These are phyloP conservation scores for Dissophora globulifera DNA, from an alignment of 192 early-diverging fungal genomes.

Conservation along the genomic window DNA sequence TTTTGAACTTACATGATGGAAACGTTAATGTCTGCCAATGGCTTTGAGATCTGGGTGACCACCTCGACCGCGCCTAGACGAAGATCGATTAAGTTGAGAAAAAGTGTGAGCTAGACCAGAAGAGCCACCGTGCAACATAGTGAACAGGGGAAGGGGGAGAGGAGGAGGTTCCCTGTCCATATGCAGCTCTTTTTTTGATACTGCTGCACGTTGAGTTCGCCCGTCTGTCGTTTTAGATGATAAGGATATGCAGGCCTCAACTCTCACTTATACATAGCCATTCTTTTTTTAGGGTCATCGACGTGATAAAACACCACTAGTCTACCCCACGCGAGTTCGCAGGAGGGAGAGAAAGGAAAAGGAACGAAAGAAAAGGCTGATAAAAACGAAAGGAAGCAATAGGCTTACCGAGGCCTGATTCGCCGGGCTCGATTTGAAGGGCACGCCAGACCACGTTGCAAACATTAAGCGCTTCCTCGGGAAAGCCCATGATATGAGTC, in stretches of 20 bases:
- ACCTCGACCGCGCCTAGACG: constrained; percentile 34
- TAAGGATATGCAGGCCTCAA: too few relatives aligned
- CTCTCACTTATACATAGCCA: too few relatives aligned
- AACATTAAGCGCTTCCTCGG: constrained; percentile 36
- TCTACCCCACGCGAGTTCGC: too few relatives aligned
- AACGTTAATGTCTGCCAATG: constrained; percentile 47
- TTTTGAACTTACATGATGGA: constrained; percentile 52
- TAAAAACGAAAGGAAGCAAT: background rate
- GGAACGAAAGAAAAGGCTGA: background rate
- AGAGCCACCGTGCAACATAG: too few relatives aligned
- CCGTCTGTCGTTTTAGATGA: too few relatives aligned
- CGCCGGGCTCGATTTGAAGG: constrained; percentile 48
- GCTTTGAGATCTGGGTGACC: constrained; percentile 38
- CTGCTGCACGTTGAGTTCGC: too few relatives aligned
- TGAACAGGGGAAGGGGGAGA: background rate
- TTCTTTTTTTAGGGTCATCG: too few relatives aligned
- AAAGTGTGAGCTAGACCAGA: background rate
- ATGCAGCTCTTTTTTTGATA: too few relatives aligned
- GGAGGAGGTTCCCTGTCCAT: background rate
- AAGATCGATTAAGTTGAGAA: background rate
- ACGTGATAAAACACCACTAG: too few relatives aligned
- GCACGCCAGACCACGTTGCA: constrained; percentile 50
- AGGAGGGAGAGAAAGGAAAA: background rate
- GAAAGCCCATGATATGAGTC: constrained; percentile 40
- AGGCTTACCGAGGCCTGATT: constrained; percentile 48